These are phyloP conservation scores for Leucosporidium creatinivorum DNA, from an alignment of 768 basidiomycete species.

Conservation along the genomic window DNA sequence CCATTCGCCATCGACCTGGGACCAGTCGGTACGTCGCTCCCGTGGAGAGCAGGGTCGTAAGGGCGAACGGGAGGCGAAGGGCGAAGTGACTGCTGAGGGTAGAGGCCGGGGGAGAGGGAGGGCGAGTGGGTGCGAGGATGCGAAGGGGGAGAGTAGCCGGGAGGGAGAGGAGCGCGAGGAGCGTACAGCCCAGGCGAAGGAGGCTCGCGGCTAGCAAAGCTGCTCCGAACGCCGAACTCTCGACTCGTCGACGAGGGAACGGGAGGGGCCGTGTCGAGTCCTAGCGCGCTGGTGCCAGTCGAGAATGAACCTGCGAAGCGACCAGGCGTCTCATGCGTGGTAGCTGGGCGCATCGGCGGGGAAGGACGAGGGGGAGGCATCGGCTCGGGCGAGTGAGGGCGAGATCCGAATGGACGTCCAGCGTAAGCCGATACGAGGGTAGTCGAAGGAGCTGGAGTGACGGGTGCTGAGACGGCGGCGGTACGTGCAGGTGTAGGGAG, in stretches of 20 bases:
- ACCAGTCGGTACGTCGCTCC: background rate
- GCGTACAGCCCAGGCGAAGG: background rate
- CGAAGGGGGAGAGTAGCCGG: background rate
- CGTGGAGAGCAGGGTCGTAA: background rate
- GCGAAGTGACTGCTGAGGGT: background rate
- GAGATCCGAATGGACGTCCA: background rate
- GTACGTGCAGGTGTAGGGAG: background rate
- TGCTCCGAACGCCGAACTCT: background rate
- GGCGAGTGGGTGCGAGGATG: background rate
- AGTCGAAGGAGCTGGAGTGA: background rate
- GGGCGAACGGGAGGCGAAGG: background rate
- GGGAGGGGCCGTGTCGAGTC: conserved; percentile 4
- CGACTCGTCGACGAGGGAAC: background rate
- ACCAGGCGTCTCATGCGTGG: background rate
- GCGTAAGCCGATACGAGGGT: background rate
- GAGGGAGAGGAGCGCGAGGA: background rate
- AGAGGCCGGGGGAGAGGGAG: background rate
- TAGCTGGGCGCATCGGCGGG: background rate
- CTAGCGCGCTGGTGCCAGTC: background rate
- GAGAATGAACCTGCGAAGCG: background rate
- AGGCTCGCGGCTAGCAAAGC: background rate
- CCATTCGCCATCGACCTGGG: background rate
- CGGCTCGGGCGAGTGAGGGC: background rate
- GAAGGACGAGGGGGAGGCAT: background rate
- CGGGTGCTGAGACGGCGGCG: background rate